phyloP scores from a whole-genome alignment of 78 protist genomes.

The Creolimax fragrantissima region DNA sequence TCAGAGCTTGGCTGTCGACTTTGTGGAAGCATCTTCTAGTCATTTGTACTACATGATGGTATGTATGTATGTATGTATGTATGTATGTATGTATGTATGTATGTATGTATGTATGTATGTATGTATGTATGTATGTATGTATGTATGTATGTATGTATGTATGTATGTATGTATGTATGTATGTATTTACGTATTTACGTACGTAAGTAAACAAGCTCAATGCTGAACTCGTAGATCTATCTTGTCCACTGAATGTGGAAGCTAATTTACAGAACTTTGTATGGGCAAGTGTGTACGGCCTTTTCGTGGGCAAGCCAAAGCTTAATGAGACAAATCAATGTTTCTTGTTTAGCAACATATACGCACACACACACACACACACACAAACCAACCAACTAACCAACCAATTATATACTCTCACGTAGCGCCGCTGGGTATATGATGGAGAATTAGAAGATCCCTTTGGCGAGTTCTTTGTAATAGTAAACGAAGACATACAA shows the following conservation, averaged over 20 bases:
- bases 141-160: neutral
- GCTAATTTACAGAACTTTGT: too few species aligned
- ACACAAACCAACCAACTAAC: too few species aligned
- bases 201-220: neutral
- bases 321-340: too few species aligned
- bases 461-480: neutral
- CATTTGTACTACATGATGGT: neutral
- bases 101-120: neutral
- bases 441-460: neutral
- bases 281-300: too few species aligned
- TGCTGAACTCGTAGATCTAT: neutral
- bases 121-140: neutral
- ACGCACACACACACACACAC: too few species aligned
- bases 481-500: neutral
- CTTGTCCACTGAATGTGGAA: too few species aligned
- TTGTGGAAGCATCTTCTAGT: neutral
- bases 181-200: too few species aligned
- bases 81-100: neutral
- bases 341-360: too few species aligned
- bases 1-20: neutral
- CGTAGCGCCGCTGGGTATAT: neutral
- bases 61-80: neutral
- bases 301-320: too few species aligned
- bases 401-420: too few species aligned
- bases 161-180: neutral